phyloP scores from a whole-genome alignment of 306 rosid species.

The Delonix regia region DNA sequence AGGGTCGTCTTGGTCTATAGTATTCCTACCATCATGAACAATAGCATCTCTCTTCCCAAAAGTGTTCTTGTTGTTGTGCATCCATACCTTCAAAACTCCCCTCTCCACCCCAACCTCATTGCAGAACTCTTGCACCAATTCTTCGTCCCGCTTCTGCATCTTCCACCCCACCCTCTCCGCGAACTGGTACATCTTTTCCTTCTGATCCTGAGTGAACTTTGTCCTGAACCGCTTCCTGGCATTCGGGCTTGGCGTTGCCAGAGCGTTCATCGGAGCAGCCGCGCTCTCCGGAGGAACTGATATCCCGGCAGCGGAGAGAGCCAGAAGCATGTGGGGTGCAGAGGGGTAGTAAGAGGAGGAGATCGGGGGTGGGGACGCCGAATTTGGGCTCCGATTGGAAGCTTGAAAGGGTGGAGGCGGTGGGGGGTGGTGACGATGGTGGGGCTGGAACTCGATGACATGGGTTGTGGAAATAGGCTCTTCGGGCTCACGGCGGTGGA shows the following conservation, averaged over 20 bases:
- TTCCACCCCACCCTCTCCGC: slow-evolving; percentile 91
- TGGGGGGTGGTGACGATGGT: slow-evolving; percentile 80
- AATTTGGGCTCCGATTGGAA: slow-evolving; percentile 64
- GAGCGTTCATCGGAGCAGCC: slow-evolving; percentile 13
- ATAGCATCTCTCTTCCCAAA: slow-evolving; percentile 47
- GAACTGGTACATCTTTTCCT: slow-evolving; percentile 81
- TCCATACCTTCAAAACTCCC: slow-evolving; percentile 90
- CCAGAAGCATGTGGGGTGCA: slow-evolving; percentile 91
- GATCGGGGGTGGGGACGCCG: slow-evolving; percentile 96
- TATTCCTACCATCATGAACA: slow-evolving; percentile 24
- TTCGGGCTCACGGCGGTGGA: slow-evolving; percentile 95
- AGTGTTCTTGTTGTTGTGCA: slow-evolving; percentile 94
- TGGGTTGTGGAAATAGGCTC: slow-evolving; percentile 63
- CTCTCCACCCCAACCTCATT: slow-evolving; percentile 67
- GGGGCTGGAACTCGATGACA: slow-evolving; percentile 80
- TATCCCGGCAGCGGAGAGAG: slow-evolving; percentile 64
- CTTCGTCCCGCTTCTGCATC: slow-evolving; percentile 93
- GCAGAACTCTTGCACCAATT: slow-evolving; percentile 63
- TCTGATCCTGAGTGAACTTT: slow-evolving; percentile 78
- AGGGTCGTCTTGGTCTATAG: slow-evolving; percentile 36
- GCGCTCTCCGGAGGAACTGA: slow-evolving; percentile 53
- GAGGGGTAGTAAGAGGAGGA: slow-evolving; percentile 94
- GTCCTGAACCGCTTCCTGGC: slow-evolving; percentile 74
- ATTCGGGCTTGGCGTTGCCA: slow-evolving; percentile 34
- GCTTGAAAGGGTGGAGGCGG: slow-evolving; percentile 53